Conservation (phyloP, 495 filamentous ascomycete species). For the Talaromyces proteolyticus region DNA sequence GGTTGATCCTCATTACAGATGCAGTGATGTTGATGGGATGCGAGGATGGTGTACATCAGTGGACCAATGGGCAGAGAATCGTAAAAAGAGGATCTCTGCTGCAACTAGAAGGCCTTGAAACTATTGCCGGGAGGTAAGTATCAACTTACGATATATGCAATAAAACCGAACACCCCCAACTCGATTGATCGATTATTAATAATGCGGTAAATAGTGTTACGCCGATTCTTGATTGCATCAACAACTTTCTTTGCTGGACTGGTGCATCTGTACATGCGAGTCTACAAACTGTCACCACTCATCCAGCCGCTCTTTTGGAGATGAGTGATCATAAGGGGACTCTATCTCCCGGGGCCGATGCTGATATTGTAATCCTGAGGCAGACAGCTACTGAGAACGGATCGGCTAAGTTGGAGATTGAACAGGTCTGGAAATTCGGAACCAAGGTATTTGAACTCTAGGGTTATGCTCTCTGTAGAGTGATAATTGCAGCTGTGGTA, state of each 20-base stretch:
- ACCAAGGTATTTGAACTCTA: no score
- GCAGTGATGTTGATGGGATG: conserved; percentile 46
- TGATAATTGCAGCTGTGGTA: no score
- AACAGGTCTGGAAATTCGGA: conserved; percentile 66
- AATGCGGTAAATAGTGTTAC: conserved; percentile 32
- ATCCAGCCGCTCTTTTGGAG: conserved; percentile 62
- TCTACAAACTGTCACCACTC: conserved; percentile 56
- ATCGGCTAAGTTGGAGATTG: conserved; percentile 36
- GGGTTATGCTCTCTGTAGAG: no score
- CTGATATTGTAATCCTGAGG: conserved; percentile 64
- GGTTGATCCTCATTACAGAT: conserved; percentile 45
- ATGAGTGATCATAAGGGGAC: conserved; percentile 55
- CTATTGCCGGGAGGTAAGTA: conserved; percentile 55
- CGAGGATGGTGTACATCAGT: conserved; percentile 58
- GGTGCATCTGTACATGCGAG: conserved; percentile 49
- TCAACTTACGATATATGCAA: no score
- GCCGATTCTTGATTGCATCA: conserved; percentile 60
- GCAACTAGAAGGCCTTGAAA: conserved; percentile 50
- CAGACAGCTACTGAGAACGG: conserved; percentile 21
- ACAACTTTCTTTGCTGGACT: conserved; percentile 60
- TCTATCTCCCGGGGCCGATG: conserved; percentile 57
- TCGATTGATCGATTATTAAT: background rate
- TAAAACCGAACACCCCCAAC: no score
- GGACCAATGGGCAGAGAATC: conserved; percentile 53
- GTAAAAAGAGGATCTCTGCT: conserved; percentile 53